These are phyloP conservation scores for Leccinum pellstonianum DNA, from an alignment of 768 basidiomycete genomes.

Conservation along the genomic window DNA sequence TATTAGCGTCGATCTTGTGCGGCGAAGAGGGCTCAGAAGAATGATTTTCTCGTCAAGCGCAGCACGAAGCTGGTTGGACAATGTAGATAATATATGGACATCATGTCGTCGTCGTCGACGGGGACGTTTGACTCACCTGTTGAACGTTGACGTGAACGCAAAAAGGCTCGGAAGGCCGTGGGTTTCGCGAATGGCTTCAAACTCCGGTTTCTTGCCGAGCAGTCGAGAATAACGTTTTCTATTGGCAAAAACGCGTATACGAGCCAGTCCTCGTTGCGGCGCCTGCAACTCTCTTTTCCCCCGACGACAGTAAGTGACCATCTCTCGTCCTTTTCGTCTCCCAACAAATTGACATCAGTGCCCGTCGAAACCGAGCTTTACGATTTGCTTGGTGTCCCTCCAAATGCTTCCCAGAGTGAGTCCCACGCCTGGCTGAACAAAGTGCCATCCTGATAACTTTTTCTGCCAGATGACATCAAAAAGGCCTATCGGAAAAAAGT, in stretches of 20 bases:
- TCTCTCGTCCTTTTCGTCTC: neutral
- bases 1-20: constrained; percentile 29
- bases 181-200: constrained; percentile 20
- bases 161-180: neutral
- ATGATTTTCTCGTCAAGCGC: constrained; percentile 47
- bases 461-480: constrained; percentile 70
- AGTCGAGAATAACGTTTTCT: constrained; percentile 16
- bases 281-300: constrained; percentile 5
- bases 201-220: constrained; percentile 34
- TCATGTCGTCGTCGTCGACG: constrained; percentile 43
- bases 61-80: constrained; percentile 64
- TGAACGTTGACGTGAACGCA: neutral
- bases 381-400: constrained; percentile 74
- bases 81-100: constrained; percentile 82
- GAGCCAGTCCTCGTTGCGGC: neutral
- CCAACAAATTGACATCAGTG: constrained; percentile 43
- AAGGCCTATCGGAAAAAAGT: constrained; percentile 94
- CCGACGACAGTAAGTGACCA: constrained; percentile 28
- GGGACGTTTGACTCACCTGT: constrained; percentile 23
- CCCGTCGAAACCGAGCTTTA: constrained; percentile 79
- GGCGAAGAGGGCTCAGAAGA: constrained; percentile 24
- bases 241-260: constrained; percentile 27
- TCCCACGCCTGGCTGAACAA: constrained; percentile 3
- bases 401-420: constrained; percentile 70
- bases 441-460: constrained; percentile 8